Base-by-base conservation (phyloP, 805 yeast species). In the Wickerhamomyces mucosus region DNA sequence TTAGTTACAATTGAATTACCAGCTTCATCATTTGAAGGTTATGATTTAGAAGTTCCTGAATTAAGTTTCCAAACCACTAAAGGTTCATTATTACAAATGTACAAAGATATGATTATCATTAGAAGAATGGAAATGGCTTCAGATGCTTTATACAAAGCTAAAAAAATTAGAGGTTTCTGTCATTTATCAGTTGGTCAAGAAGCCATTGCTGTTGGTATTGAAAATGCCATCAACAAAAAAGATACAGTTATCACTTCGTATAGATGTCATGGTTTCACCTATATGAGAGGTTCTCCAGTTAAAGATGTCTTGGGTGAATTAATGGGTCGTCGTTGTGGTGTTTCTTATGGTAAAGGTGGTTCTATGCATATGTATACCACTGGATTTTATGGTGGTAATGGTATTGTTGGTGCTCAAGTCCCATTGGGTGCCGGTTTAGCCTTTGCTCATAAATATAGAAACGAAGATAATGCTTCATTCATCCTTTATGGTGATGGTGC, bases 111-210 rank as follows among this genome's bases (percentile, higher is more conserved):
- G 97, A 75, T 80, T 46, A 63, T 79, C 45, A 77, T 89, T 57
- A 78, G 95, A 72, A 82, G 98, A 65, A 78, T 92, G 92, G 98
- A 92, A 69, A 89, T 92, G 95, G 94, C 96, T 26, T 77, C 97
- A 40, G 98, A 92, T 59, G 97, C 96, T 20, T 69, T 92, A 43
- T 92, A 92, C 72, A 92, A 92, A 70, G 95, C 97, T 52, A 92
- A 92, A 72, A 86, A 89, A 67, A 88, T 92, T 55, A 77, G 97
- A 69, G 98, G 98, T 50, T 92, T 92, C 78, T 92, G 98, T 67
- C 98, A 92, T 64, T 75, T 92, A 67, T 83, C 96, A 11, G 86
- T 84, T 42, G 98, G 98, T 54, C 98, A 92, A 68, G 98, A 92
- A 68, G 98, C 98, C 42, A 75, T 92, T 63, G 96, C 98, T 41